These are phyloP conservation scores for Scheffersomyces amazonensis DNA, from an alignment of 805 yeast genomes.

Conservation along the genomic window DNA sequence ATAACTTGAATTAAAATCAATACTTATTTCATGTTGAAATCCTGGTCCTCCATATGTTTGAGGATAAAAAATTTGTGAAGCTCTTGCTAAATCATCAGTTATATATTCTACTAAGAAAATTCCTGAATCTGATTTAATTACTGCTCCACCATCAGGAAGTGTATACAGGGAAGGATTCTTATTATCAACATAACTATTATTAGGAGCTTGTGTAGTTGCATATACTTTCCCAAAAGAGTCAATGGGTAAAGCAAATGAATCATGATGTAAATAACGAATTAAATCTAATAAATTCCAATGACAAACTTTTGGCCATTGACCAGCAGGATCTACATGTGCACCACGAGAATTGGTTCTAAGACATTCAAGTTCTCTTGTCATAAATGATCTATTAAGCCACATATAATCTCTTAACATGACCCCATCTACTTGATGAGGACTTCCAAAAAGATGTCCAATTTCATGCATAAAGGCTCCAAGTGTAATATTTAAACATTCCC, in stretches of 20 bases:
- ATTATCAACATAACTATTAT: slow-evolving; percentile 10
- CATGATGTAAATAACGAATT: slow-evolving; percentile 76
- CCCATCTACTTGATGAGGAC: slow-evolving; percentile 89
- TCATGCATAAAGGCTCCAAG: slow-evolving; percentile 95
- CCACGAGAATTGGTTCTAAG: slow-evolving; percentile 50
- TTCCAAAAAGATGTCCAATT: slow-evolving; percentile 86
- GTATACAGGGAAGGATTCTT: slow-evolving; percentile 21
- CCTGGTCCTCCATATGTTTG: slow-evolving; percentile 56
- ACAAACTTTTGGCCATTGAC: slow-evolving; percentile 58
- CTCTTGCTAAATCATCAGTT: slow-evolving; percentile 53
- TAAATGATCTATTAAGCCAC: slow-evolving; percentile 75
- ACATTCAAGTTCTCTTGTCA: slow-evolving; percentile 64
- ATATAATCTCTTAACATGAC: slow-evolving; percentile 88
- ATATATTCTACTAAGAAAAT: slow-evolving; percentile 73
- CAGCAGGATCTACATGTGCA: slow-evolving; percentile 36
- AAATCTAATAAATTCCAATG: slow-evolving; percentile 86
- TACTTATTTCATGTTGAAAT: slow-evolving; percentile 47
- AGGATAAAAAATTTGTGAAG: slow-evolving; percentile 62
- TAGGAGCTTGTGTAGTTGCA: slow-evolving; percentile 25
- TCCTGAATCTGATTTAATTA: slow-evolving; percentile 59
- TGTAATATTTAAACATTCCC: slow-evolving; percentile 87
- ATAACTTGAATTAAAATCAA: slow-evolving; percentile 45
- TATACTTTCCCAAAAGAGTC: slow-evolving; percentile 47
- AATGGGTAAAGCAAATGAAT: slow-evolving; percentile 67
- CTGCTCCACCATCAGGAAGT: slow-evolving; percentile 16